Evolutionary conservation across 73 alveolate genomes (phyloP), one percentile per base, ranked within the genome.

Genomic region (Uronychia binucleata): DNA sequence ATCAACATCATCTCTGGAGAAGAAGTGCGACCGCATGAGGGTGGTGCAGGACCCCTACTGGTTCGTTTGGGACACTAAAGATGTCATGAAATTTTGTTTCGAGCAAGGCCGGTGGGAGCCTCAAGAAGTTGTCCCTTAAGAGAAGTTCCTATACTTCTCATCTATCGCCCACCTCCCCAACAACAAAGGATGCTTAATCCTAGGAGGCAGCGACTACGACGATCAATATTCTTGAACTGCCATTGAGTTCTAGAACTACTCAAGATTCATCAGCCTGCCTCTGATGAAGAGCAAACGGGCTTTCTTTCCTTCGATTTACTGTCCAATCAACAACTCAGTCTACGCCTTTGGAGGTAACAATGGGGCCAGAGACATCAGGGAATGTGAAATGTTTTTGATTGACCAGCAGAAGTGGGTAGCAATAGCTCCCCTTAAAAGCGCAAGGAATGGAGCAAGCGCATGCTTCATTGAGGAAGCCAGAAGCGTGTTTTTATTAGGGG

Each of bases 301-400:
- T 13, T 60, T 60, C 30, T 86, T 86, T 58, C 83, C 92, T 25
- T 86, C 92, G 14, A 57, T 86, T 26, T 86, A 78, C 83, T 29
- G 84, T 1, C 78, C 28, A 30, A 29, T 78, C 11, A 87, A 86
- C 33, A 86, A 77, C 78, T 77, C 84, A 1, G 30, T 86, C 0
- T 83, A 83, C 74, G 90, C 35, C n/a, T 27, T 83, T 27, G 90
- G 90, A 1, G 90, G 90, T 0, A 83, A 82, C 74, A 82, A 83
- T 27, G 67, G 57, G 25, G 27, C 60, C 14, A 75, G 34, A 29
- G 90, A 83, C 74, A 57, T 83, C 1, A 83, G 74, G 25, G 31
- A 26, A 11, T 83, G 90, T 83, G 90, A 83, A 34, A 83, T 74
- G 59, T 75, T 83, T 31, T 83, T 59, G 26, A 31, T 83, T 1